These are phyloP conservation scores for Cucumis hystrix DNA, from an alignment of 306 rosid species.

Conservation along the genomic window DNA sequence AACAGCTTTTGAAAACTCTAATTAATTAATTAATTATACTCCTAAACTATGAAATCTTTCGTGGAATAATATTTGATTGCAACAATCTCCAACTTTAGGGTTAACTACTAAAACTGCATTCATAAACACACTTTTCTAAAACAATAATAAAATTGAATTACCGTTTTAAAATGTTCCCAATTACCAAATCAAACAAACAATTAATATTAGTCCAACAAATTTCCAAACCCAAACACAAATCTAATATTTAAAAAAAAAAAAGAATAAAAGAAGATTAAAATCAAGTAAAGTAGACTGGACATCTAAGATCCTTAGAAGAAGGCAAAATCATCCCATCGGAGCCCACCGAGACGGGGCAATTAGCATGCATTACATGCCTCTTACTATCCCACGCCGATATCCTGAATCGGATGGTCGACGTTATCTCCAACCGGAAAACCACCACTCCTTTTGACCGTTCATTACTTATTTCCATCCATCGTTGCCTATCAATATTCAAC, in stretches of 20 bases:
- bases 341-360: constrained; percentile 56
- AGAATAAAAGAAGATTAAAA: not conserved
- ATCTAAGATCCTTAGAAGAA: constrained; percentile 31
- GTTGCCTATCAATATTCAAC: constrained; percentile 31
- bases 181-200: not conserved
- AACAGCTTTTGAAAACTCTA: not conserved
- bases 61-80: not conserved
- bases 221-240: not conserved
- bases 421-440: constrained; percentile 45
- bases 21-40: not conserved
- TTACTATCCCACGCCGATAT: constrained; percentile 48
- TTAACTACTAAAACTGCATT: not conserved
- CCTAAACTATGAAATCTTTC: not conserved
- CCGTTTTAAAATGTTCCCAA: not conserved
- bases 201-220: not conserved
- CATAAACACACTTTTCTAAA: not conserved
- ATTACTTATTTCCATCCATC: constrained; percentile 46
- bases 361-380: constrained; percentile 60
- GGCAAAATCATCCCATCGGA: constrained; percentile 44
- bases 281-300: constrained; percentile 51
- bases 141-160: not conserved
- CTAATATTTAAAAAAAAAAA: not conserved
- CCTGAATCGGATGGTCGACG: constrained; percentile 43
- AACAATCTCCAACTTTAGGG: not conserved
- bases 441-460: constrained; percentile 51